Evolutionary conservation across 2,329 filamentous ascomycete species (phyloP), one percentile per base, ranked within the genome.

Genomic region (Microcera coccophila): DNA sequence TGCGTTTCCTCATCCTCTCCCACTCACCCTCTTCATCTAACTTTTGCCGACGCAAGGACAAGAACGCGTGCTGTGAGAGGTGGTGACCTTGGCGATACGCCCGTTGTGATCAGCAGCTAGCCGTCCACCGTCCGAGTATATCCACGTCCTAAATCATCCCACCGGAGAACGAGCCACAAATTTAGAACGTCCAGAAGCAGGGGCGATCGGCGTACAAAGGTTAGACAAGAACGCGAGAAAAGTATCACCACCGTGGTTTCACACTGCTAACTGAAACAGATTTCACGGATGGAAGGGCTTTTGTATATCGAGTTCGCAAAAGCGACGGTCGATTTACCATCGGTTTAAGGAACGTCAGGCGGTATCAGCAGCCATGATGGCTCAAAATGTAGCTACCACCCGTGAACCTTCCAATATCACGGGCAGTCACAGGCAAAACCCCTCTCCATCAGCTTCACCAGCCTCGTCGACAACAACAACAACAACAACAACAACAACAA

Each of bases 221-320:
- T 45, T 36, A 47, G 50, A 44, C 43, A 42, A 38, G 24, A 32
- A 21, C 19, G 21, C 24, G 21, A 36, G 35, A n/a, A 20, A n/a
- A 28, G 19, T 24, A 44, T 18, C 10, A 8, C 17, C 18, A 5
- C 26, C 9, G n/a, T 19, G 24, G 37, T 33, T 42, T 26, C 29
- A 29, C 39, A 19, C 28, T 31, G 39, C 45, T 56, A 36, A 49
- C 49, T 44, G 46, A 48, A 48, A 49, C 48, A 49, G 34, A 45
- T 52, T 52, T 52, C 39, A 55, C 54, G 48, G 48, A 55, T 53
- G 47, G 44, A 45, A 57, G 54, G 47, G 47, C 41, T 44, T n/a
- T 53, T 44, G 44, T 47, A 48, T 36, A 34, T 38, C 55, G 53
- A 51, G 32, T 47, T 43, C 41, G 32, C 33, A 50, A 46, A 39